Base-by-base conservation (phyloP, 1,284 basidiomycete genomes). In the Rhodofomes roseus region DNA sequence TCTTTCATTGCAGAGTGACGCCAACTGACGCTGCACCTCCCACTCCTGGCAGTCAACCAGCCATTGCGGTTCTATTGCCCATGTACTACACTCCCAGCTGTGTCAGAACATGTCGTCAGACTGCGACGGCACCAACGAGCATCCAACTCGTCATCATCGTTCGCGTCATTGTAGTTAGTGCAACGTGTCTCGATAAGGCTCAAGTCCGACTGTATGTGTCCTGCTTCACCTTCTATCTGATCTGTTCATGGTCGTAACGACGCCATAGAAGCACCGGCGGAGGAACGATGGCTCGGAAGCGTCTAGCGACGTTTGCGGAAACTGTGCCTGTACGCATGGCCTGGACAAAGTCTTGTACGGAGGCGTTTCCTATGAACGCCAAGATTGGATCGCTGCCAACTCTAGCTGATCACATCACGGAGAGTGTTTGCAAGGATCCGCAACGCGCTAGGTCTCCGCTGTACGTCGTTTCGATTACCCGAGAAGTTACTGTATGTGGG, bases 201-300 rank as follows among this genome's bases (percentile, higher is more conserved):
- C 14, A 14, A 5, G 43, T 8, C 25, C 27, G 41, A 20, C n/a
- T 20, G 8, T 18, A 20, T 9, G 40, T 41, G 18, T 23, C 18
- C 25, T 29, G 46, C 46, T 18, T n/a, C 27, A 48, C 46, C 9
- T 48, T 27, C 22, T 27, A n/a, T 27, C 25, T 48, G 55, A 48
- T 56, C 43, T 29, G 55, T 48, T 23, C 55, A 41, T 48, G 55
- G 29, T 56, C 18, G 55, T 46, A 8, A 22, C 29, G 55, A 46
- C 14, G 25, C 25, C n/a, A 12, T 48, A 29, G 8, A 46, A 23
- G 46, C 16, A 48, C 25, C 25, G 46, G 23, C 46, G 46, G 46
- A 44, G 31, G 22, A 48, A 29, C 29, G 46, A 53, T 39, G 29
- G 37, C 18, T 37, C 4, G 29, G 31, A 53, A 53, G 31, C 14